phyloP scores from a whole-genome alignment of 768 basidiomycete genomes.

The Lactarius sp. region DNA sequence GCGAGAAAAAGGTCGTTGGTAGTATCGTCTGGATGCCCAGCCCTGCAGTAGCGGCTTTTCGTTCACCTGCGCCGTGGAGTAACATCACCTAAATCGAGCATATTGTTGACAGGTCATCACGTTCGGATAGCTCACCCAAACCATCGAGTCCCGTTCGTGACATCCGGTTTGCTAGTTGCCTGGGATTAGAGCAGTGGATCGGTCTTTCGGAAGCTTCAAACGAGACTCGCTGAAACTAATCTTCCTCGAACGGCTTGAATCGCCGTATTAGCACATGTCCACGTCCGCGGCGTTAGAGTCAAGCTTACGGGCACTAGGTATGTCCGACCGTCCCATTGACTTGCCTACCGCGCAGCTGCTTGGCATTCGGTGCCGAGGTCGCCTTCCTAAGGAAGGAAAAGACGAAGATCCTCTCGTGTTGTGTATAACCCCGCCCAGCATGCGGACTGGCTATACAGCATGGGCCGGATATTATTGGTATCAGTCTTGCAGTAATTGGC shows the following conservation, averaged over 20 bases:
- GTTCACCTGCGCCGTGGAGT: background rate
- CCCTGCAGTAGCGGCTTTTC: background rate
- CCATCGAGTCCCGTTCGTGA: background rate
- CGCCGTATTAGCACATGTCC: background rate
- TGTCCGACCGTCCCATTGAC: background rate
- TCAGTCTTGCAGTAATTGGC: background rate
- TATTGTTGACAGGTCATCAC: background rate
- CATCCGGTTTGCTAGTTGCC: background rate
- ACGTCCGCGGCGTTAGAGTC: conserved; percentile 2
- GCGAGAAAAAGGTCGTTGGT: background rate
- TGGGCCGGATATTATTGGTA: background rate
- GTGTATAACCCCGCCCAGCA: background rate
- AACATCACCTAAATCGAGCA: background rate
- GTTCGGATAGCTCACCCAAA: background rate
- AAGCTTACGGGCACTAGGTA: background rate
- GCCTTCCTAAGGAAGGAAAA: background rate
- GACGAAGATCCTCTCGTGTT: background rate
- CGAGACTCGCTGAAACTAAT: background rate
- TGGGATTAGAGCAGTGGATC: background rate
- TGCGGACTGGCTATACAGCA: background rate
- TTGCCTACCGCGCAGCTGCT: background rate
- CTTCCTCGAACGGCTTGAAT: background rate
- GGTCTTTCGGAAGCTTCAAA: background rate
- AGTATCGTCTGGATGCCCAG: background rate
- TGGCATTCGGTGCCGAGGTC: background rate